Percentiles rank a stretch among this genome's conserved stretches.
Evolutionary conservation across 306 rosid species (phyloP).

Genomic region (Trifolium pratense): DNA sequence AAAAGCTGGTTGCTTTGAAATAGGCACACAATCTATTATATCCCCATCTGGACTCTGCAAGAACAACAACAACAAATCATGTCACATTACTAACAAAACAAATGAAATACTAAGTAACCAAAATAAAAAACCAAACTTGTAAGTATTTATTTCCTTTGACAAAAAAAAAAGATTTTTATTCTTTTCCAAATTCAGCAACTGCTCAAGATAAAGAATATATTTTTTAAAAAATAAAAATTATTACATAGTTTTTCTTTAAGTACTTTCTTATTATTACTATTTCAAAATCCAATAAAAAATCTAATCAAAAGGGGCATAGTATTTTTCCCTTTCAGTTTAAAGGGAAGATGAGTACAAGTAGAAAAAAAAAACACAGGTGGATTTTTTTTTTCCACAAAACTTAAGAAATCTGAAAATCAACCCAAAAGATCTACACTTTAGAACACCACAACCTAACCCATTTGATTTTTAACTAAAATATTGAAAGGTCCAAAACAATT

Average conservation of each 20-base stretch:
- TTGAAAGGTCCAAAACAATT: background rate
- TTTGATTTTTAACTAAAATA: constrained; percentile 31
- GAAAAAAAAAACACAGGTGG: constrained; percentile 1
- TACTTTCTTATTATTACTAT: constrained; percentile 38
- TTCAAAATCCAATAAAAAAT: constrained; percentile 30
- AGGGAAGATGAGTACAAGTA: background rate
- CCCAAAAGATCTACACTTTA: constrained; percentile 30
- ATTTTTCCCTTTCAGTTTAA: background rate
- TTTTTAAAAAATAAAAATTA: constrained; percentile 24
- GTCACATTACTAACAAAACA: constrained; percentile 3
- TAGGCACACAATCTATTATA: constrained; percentile 79
- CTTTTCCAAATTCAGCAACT: too few species aligned
- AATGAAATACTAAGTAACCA: constrained; percentile 24
- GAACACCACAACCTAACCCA: constrained; percentile 2
- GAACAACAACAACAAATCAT: constrained; percentile 38
- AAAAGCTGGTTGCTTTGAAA: constrained; percentile 92
- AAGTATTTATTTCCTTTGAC: too few species aligned
- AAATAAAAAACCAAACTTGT: background rate
- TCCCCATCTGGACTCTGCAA: constrained; percentile 98
- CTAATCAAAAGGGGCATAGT: constrained; percentile 40
- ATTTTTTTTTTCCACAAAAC: background rate
- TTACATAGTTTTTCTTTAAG: constrained; percentile 22
- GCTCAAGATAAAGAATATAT: background rate
- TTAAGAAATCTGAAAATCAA: constrained; percentile 32
- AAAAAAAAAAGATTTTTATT: too few species aligned